Evolutionary conservation across 169 alveolate genomes (phyloP), one percentile per base, ranked within the genome.

Genomic region (Eimeria praecox): DNA sequence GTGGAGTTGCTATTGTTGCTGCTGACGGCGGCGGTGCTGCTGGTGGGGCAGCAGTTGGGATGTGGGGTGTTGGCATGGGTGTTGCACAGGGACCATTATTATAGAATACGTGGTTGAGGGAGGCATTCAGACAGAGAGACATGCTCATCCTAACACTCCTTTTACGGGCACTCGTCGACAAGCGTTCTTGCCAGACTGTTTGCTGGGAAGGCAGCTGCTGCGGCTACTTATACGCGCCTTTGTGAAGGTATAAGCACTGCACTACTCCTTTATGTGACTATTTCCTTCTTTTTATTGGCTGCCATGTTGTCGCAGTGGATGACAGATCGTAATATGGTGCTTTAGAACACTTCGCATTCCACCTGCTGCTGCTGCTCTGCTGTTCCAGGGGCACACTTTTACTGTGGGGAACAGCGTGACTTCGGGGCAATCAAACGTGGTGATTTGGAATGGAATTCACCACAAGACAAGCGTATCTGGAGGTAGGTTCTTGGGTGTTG

Each of bases 381-480:
- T 75, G 22, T 27, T 27, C 9, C 92, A 92, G 96, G 98, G 97
- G 87, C 94, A 98, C 91, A 98, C 97, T 22, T 98, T 98, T 95
- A 97, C 97, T 24, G 97, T 98, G 66, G 99, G 99, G 62, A 96
- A 98, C 59, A 97, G 98, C 52, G 98, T 98, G n/a, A 98, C 99
- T 5, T 97, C 99, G 40, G 99, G 99, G 8, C 92, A 94, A 82
- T 96, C 92, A 30, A 97, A 98, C 95, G 96, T 97, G 35, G 98
- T 97, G n/a, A 97, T 98, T 22, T 98, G 99, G 99, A 97, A 97
- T 75, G 98, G 99, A 5, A 97, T 98, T 62, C 99, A 98, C 97
- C 99, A 98, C 97, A 98, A 98, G 92, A 98, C 99, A 18, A 97
- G 82, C 89, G 85, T 97, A 10, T 46, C 46, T 42, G 99, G 99